Base-by-base conservation (phyloP, 228 moss, liverwort and hornwort genomes). In the Sphagnum magellanicum region DNA sequence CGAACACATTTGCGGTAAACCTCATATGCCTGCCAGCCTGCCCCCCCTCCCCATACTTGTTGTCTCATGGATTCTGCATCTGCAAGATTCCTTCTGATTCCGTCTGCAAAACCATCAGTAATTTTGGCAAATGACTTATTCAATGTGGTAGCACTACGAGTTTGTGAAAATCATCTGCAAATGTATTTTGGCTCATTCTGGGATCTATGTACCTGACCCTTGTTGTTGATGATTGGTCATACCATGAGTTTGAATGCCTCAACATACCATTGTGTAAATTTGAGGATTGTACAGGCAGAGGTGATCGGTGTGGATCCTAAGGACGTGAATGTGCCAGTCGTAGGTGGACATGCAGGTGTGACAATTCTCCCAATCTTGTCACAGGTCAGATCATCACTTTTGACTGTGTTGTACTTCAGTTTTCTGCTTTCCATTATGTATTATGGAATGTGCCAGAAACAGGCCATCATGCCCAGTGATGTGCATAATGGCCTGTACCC, bases 341-440 rank as follows among this genome's bases (percentile, higher is more conserved):
- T 91, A 74, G 98, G 98, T 67, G 98, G 98, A 63, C 98, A 98
- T 81, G 92, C 98, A 32, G 98, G 98, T 72, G 74, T 98, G 71
- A 98, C 98, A 57, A 98, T 98, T 67, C 79, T 98, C 61, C 98
- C 98, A 53, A 87, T 98, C 73, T 81, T 98, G 61, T 98, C 98
- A 48, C 98, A 98, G 98, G 98, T 98, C 50, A 61, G 66, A 17
- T 15, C 8, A 15, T 53, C 16, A 55, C 13, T 51, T 6, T 50
- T 52, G 50, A 14, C 51, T n/a, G 49, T 52, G 52, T 50, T 52
- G 55, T 55, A 8, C 9, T 55, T 55, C 55, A 55, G 55, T 8
- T 12, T 32, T 32, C 1, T 32, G 32, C 32, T 32, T 32, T 32
- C 32, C 32, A 32, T 32, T 32, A 32, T 32, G 32, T 32, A 32